phyloP scores from a whole-genome alignment of 208 protist genomes.

The Crithidia brevicula region DNA sequence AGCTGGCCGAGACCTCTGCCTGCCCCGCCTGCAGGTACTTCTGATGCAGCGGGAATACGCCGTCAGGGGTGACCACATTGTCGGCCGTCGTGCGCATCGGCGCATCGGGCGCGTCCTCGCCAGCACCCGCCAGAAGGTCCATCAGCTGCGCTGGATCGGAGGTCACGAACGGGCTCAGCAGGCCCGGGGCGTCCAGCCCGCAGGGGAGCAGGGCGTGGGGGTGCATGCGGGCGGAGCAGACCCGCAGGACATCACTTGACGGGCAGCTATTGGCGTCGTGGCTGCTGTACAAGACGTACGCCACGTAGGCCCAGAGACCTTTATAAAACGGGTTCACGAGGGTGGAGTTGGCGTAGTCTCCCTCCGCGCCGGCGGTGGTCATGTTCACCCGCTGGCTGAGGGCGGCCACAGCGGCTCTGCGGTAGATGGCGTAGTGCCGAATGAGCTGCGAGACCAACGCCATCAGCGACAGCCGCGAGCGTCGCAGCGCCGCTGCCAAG shows the following conservation, averaged over 20 bases:
- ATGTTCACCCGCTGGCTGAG: conserved; percentile 69
- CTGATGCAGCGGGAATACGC: conserved; percentile 48
- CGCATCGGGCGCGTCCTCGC: conserved; percentile 4
- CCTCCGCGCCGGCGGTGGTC: conserved; percentile 34
- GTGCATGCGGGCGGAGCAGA: conserved; percentile 61
- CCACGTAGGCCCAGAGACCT: conserved; percentile 55
- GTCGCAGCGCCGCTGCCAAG: conserved; percentile 39
- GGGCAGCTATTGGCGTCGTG: conserved; percentile 11
- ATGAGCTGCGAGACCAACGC: conserved; percentile 72
- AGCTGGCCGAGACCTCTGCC: conserved; percentile 9
- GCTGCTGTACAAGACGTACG: conserved; percentile 25
- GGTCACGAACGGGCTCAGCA: conserved; percentile 61
- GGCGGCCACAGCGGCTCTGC: conserved; percentile 57
- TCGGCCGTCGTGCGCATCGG: conserved; percentile 28
- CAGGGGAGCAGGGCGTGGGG: conserved; percentile 72
- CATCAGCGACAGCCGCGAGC: conserved; percentile 51
- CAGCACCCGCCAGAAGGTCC: conserved; percentile 1
- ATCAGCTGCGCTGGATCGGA: conserved; percentile 36
- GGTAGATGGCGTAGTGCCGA: conserved; percentile 71
- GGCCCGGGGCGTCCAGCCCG: conserved; percentile 58
- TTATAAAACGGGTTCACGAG: conserved; percentile 80
- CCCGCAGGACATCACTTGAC: conserved; percentile 34
- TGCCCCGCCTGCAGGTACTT: conserved; percentile 52
- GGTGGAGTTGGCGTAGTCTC: conserved; percentile 29
- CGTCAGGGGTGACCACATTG: conserved; percentile 22